Conservation (phyloP, 768 basidiomycete species). For the Lepiota brunneoincarnata region DNA sequence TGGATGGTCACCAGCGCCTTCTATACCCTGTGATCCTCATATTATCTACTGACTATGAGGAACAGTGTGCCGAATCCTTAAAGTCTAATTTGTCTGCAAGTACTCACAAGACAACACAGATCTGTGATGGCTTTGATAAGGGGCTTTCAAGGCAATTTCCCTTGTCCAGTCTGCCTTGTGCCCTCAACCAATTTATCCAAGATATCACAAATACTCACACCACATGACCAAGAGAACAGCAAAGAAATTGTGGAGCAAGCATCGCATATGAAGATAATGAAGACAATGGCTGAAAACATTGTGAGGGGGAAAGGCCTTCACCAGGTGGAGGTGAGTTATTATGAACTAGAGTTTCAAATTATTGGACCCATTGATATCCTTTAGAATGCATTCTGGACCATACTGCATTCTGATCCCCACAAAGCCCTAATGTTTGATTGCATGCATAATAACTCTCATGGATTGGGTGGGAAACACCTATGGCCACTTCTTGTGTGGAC, state of each 20-base stretch:
- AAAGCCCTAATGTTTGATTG: constrained; percentile 34
- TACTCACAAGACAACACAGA: too few species aligned
- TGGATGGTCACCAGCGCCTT: constrained; percentile 17
- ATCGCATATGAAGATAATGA: constrained; percentile 15
- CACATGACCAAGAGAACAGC: constrained; percentile 16
- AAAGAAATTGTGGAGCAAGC: too few species aligned
- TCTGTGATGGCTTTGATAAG: constrained; percentile 33
- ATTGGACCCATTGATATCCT: too few species aligned
- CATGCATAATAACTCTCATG: constrained; percentile 32
- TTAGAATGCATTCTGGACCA: constrained; percentile 40
- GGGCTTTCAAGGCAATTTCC: constrained; percentile 23
- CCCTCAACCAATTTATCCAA: constrained; percentile 21
- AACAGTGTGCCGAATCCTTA: constrained; percentile 35
- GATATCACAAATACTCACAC: constrained; percentile 11
- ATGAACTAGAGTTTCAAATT: too few species aligned
- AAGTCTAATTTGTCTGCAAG: too few species aligned
- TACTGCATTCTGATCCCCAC: constrained; percentile 31
- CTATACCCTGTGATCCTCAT: constrained; percentile 37
- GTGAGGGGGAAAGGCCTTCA: constrained; percentile 21
- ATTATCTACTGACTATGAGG: constrained; percentile 41
- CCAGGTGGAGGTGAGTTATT: constrained; percentile 20
- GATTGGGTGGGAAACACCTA: constrained; percentile 32
- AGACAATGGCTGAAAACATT: constrained; percentile 16
- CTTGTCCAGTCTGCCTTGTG: constrained; percentile 36
- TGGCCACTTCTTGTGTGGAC: constrained; percentile 15